Evolutionary conservation across 331 rosid species (phyloP).

Genomic region (Ulmus americana): DNA sequence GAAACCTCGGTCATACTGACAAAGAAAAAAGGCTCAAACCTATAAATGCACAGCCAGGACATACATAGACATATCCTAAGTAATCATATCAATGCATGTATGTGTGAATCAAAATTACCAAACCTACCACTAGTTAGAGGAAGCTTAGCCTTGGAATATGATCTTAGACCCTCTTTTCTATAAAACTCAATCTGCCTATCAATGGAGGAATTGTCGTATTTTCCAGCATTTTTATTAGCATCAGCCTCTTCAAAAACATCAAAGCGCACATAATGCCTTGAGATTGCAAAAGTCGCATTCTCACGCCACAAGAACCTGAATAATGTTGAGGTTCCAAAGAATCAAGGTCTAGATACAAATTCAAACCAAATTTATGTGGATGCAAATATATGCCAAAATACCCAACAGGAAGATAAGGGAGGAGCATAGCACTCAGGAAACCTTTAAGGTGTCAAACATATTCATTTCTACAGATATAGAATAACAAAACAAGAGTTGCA

Average conservation of each 20-base stretch:
- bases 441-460: background rate
- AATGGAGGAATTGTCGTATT: conserved; percentile 78
- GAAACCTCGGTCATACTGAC: conserved; percentile 10
- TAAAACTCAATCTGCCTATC: conserved; percentile 79
- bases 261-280: conserved; percentile 88
- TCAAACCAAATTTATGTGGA: background rate
- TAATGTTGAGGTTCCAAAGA: background rate
- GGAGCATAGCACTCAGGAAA: too few species aligned
- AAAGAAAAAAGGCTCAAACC: conserved; percentile 9
- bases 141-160: conserved; percentile 67
- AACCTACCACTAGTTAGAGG: conserved; percentile 91
- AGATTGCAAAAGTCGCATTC: conserved; percentile 87
- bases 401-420: too few species aligned
- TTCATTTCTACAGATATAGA: background rate
- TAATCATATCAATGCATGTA: conserved; percentile 23
- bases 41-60: conserved; percentile 13
- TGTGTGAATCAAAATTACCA: conserved; percentile 8
- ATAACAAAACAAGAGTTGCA: background rate
- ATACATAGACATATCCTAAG: conserved; percentile 17
- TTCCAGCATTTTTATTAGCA: conserved; percentile 93
- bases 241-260: conserved; percentile 96
- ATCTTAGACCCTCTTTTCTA: conserved; percentile 68
- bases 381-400: background rate
- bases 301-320: conserved; percentile 94
- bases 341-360: conserved; percentile 5